Evolutionary conservation across 2,329 filamentous ascomycete species (phyloP), one percentile per base, ranked within the genome.

Genomic region (Aspergillus sergii): DNA sequence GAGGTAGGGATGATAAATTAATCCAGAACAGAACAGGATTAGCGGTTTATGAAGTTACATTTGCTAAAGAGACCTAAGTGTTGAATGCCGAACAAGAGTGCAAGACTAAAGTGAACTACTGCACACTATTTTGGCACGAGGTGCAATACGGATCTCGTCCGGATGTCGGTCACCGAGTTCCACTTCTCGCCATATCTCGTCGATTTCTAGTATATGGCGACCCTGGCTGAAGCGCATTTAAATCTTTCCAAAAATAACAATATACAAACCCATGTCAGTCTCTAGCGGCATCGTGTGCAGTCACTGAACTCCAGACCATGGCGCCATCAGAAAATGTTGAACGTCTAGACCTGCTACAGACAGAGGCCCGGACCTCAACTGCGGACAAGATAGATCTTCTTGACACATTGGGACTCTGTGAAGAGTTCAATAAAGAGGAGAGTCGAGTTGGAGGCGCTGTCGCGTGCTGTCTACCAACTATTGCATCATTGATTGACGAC

Each of bases 371-470:
- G n/a, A 80, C 79, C 64, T 68, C 72, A 23, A 68, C 67, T 11
- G 79, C 74, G 8, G 61, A 62, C 16, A 61, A 76, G 39, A 80
- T 80, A 32, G 78, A 80, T 53, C 69, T 68, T 12, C 68, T 80
- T 19, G 75, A 76, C 21, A 78, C 78, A 1, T 57, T 75, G n/a
- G 72, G 78, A n/a, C 73, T 80, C 54, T 80, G 78, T 57, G 66
- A 65, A 23, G 67, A 77, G 14, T 78, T 80, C 64, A 80, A 80
- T 56, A 59, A 69, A 8, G 75, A 80, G 51, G 78, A 80, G 61
- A 69, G 70, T 4, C 67, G 60, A 10, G 74, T 80, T 7, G 71
- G 77, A 2, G 59, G 61, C 4, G 74, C 75, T 7, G 71, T 80
- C 43, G 61, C 68, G 16, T 59, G 64, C 4, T 79, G 74, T 57